Conservation (phyloP, 1,284 basidiomycete species). For the Malassezia yamatoensis region DNA sequence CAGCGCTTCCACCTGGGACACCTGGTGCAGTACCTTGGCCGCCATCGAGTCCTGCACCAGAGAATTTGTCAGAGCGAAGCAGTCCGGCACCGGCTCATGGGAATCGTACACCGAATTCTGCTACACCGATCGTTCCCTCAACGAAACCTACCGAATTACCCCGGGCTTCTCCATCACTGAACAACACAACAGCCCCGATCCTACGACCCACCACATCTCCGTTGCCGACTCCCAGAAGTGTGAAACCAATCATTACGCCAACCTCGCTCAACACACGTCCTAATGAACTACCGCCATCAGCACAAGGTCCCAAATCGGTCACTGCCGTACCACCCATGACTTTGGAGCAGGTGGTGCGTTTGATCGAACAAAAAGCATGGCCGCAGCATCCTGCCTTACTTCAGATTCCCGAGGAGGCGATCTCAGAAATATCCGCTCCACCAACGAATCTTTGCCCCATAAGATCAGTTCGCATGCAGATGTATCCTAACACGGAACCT, state of each 20-base stretch:
- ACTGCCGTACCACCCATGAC: neutral
- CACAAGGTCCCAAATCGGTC: too few relatives aligned
- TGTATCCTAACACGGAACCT: neutral
- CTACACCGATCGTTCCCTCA: neutral
- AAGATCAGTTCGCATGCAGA: neutral
- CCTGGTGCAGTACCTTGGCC: constrained; percentile 10
- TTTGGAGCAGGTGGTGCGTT: constrained; percentile 7
- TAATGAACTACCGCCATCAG: too few relatives aligned
- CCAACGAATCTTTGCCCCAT: neutral
- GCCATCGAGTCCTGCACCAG: neutral
- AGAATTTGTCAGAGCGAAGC: neutral
- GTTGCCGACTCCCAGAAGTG: too few relatives aligned
- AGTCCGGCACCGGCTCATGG: too few relatives aligned
- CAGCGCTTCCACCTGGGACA: constrained; percentile 27
- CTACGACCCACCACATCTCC: too few relatives aligned
- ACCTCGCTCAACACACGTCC: too few relatives aligned
- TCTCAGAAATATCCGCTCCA: neutral
- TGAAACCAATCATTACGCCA: too few relatives aligned
- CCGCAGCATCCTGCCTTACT: constrained; percentile 10
- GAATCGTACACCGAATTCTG: neutral
- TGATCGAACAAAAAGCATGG: neutral
- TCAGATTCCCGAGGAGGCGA: neutral
- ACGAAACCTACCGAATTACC: neutral
- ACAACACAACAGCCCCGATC: too few relatives aligned
- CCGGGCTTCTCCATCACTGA: too few relatives aligned